Evolutionary conservation across 1,284 basidiomycete genomes (phyloP).

Genomic region (Microbotryomycetes sp.): DNA sequence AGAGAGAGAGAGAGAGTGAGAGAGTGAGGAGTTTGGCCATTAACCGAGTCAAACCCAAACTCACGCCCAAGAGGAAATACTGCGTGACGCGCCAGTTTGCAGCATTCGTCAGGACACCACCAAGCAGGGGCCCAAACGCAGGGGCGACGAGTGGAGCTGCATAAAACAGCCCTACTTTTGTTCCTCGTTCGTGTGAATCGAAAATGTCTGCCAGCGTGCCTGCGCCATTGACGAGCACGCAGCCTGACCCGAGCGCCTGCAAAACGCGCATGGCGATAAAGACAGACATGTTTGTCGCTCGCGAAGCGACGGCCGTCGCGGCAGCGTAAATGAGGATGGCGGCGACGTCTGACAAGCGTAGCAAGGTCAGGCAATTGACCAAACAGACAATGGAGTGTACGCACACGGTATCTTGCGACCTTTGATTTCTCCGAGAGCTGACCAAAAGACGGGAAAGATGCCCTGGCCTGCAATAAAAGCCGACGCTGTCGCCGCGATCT

Average conservation of each 20-base stretch:
- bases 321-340: slow-evolving; percentile 49
- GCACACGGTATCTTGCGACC: slow-evolving; percentile 53
- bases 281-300: slow-evolving; percentile 49
- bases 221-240: slow-evolving; percentile 68
- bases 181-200: slow-evolving; percentile 67
- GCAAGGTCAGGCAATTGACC: neutral
- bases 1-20: too few relatives aligned
- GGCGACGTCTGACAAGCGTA: slow-evolving; percentile 47
- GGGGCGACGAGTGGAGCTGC: slow-evolving; percentile 49
- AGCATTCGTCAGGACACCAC: slow-evolving; percentile 53
- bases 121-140: slow-evolving; percentile 61
- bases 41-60: slow-evolving; percentile 52
- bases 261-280: slow-evolving; percentile 66
- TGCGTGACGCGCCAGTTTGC: slow-evolving; percentile 71
- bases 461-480: slow-evolving; percentile 76
- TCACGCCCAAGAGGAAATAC: slow-evolving; percentile 67
- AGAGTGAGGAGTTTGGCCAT: too few relatives aligned
- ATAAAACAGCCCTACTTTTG: slow-evolving; percentile 70
- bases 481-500: slow-evolving; percentile 66
- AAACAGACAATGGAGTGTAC: neutral
- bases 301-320: slow-evolving; percentile 19
- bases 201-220: slow-evolving; percentile 65
- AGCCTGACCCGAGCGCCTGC: slow-evolving; percentile 47
- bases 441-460: slow-evolving; percentile 60
- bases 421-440: slow-evolving; percentile 64